These are phyloP conservation scores for Herpetomonas muscarum DNA, from an alignment of 208 protist species.

Conservation along the genomic window DNA sequence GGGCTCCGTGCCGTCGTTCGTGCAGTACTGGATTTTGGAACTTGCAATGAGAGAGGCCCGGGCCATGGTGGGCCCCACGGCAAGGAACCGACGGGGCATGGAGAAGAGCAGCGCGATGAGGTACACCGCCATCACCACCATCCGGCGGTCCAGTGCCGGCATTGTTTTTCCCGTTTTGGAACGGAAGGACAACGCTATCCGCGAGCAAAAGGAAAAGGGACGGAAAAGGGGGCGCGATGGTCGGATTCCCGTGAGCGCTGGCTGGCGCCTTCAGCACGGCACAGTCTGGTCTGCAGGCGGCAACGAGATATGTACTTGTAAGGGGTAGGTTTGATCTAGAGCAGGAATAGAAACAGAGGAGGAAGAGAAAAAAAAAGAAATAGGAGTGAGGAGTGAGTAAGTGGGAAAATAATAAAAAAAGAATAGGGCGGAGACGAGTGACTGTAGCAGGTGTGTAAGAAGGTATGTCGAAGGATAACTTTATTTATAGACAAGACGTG, in stretches of 20 bases:
- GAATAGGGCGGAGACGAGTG: background rate
- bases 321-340: background rate
- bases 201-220: too few species aligned
- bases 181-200: too few species aligned
- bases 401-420: conserved; percentile 7
- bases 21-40: conserved; percentile 73
- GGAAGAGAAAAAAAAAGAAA: conserved; percentile 11
- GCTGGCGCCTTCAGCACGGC: too few species aligned
- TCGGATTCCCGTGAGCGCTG: too few species aligned
- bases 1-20: conserved; percentile 28
- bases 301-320: background rate
- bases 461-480: too few species aligned
- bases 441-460: too few species aligned
- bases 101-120: background rate
- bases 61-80: background rate
- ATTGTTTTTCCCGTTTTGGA: too few species aligned
- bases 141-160: too few species aligned
- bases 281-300: too few species aligned
- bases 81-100: background rate
- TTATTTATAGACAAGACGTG: too few species aligned
- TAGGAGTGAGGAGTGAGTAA: conserved; percentile 1
- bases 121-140: too few species aligned
- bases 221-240: too few species aligned
- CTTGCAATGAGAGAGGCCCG: conserved; percentile 42
- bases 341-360: conserved; percentile 1